phyloP scores from a whole-genome alignment of 2,329 filamentous ascomycete genomes.

The Nothomitra cinnamomea region DNA sequence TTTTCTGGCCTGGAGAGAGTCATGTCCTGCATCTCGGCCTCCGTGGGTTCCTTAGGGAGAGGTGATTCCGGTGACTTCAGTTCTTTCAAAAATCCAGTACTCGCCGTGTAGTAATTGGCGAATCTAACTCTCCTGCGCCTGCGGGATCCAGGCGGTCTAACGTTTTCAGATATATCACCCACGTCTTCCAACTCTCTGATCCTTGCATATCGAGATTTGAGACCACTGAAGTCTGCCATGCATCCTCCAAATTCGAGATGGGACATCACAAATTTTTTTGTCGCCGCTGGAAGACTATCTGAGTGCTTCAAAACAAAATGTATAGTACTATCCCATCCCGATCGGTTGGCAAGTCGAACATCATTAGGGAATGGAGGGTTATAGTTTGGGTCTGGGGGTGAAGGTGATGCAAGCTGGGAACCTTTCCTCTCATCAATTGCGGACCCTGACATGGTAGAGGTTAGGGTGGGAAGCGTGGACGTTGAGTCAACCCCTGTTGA shows the following conservation, averaged over 20 bases:
- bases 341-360: constrained; percentile 47
- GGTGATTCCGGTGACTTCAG: constrained; percentile 14
- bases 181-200: constrained; percentile 57
- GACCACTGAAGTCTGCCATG: constrained; percentile 55
- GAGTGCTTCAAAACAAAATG: constrained; percentile 71
- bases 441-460: constrained; percentile 13
- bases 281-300: constrained; percentile 51
- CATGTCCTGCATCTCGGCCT: constrained; percentile 11
- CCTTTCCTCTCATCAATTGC: background rate
- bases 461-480: constrained; percentile 14
- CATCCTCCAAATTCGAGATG: constrained; percentile 72
- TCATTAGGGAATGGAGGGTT: constrained; percentile 67
- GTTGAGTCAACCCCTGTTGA: background rate
- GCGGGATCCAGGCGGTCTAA: constrained; percentile 11
- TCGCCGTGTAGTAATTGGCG: constrained; percentile 82
- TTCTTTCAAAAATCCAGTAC: constrained; percentile 49
- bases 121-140: constrained; percentile 45
- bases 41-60: background rate
- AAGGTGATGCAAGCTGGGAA: constrained; percentile 8
- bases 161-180: constrained; percentile 31
- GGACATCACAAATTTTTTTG: constrained; percentile 56
- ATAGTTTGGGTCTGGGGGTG: constrained; percentile 40
- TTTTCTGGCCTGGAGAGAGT: constrained; percentile 5
- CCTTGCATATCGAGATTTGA: constrained; percentile 52
- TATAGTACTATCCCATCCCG: constrained; percentile 47